Base-by-base conservation (phyloP, 768 basidiomycete species). In the Suillus spraguei region DNA sequence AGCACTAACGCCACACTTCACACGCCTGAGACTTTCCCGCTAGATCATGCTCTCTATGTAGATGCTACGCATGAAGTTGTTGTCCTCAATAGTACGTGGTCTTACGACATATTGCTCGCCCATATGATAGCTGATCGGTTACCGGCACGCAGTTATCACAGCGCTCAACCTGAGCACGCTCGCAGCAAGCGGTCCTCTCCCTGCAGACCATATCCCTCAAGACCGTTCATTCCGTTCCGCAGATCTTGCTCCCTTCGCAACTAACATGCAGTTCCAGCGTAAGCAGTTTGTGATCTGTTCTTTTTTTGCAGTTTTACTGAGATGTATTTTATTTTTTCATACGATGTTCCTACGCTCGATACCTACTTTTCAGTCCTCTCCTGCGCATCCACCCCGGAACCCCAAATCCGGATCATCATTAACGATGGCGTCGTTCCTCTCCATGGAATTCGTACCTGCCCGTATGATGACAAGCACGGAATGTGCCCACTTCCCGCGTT, bases 191-290 rank as follows among this genome's bases (percentile, higher is more conserved):
- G 95, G 94, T 0, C 92, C 94, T 0, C 78, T 95, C 11, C 91
- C 92, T 0, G 81, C 83, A 10, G 87, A 88, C 61, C 90, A 92
- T 68, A 88, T 95, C 32, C 88, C 86, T 0, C 11, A 33, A 53
- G 20, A 53, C 52, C 52, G 52, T 16, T 81, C 89, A 0, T 97
- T 93, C 81, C 87, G 85, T 68, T 82, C 86, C 0, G 84, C 93
- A 5, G 85, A 94, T 66, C 80, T 95, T 44, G 88, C 91, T 22
- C 94, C 95, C 0, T 97, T 97, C 74, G 90, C 88, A 0, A 91
- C 94, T 33, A 96, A 96, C 69, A 73, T 96, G 24, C 92, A 94
- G 70, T 90, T 96, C 81, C 95, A 97, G 77, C 80, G 92, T 94
- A 76, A 24, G 74, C 62, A 83, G 78, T 16, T 10, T 22, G 9